Evolutionary conservation across 768 basidiomycete genomes (phyloP).

Genomic region (Brasilioporus rufonigricans): DNA sequence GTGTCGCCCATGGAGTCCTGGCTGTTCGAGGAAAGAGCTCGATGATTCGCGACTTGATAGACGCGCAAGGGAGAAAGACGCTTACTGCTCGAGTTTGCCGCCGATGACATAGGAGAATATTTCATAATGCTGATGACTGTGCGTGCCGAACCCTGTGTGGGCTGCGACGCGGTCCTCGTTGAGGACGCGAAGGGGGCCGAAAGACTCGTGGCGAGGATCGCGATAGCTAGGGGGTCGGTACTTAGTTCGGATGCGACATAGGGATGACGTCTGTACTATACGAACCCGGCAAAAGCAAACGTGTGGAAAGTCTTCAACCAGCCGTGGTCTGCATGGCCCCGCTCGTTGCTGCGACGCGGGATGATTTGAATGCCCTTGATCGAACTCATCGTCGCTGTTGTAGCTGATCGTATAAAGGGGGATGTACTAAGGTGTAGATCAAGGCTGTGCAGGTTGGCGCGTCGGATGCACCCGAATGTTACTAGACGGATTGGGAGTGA

Average conservation of each 20-base stretch:
- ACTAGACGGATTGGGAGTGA: neutral
- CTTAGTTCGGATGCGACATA: slow-evolving; percentile 17
- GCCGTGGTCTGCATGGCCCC: slow-evolving; percentile 75
- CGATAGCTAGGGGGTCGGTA: slow-evolving; percentile 48
- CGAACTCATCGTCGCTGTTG: slow-evolving; percentile 14
- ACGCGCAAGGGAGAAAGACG: slow-evolving; percentile 2
- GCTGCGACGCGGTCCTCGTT: slow-evolving; percentile 89
- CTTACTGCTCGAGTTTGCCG: slow-evolving; percentile 81
- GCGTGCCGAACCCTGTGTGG: slow-evolving; percentile 79
- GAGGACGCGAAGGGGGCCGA: slow-evolving; percentile 80
- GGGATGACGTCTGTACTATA: slow-evolving; percentile 9
- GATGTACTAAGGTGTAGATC: neutral
- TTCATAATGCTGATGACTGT: slow-evolving; percentile 82
- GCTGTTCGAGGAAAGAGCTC: slow-evolving; percentile 38
- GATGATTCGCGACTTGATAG: neutral
- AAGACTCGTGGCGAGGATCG: slow-evolving; percentile 53
- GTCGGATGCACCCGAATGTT: neutral
- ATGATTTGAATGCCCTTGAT: slow-evolving; percentile 35
- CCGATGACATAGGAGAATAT: slow-evolving; percentile 87
- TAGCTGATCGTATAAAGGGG: neutral
- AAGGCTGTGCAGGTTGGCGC: neutral
- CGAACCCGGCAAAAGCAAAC: slow-evolving; percentile 71
- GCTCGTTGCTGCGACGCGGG: slow-evolving; percentile 57
- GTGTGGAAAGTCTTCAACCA: slow-evolving; percentile 91
- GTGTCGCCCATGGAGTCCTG: slow-evolving; percentile 90